Percentiles rank a stretch among this genome's conserved stretches.
phyloP scores from a whole-genome alignment of 2,329 filamentous ascomycete genomes.

The Pyrenochaeta sp. region DNA sequence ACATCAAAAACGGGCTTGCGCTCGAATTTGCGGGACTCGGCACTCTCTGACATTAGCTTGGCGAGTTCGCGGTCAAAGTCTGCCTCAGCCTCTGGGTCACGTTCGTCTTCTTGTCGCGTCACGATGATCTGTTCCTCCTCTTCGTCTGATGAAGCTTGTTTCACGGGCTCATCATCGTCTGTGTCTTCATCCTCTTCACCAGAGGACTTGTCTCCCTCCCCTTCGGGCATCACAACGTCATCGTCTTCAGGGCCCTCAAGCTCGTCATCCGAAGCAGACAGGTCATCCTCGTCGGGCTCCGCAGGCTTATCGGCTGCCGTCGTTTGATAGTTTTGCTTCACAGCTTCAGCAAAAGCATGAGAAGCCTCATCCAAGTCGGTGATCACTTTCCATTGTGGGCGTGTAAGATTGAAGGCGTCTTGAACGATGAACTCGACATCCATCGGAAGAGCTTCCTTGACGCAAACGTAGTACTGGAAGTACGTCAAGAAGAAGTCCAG shows the following conservation, averaged over 20 bases:
- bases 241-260: slow-evolving; percentile 59
- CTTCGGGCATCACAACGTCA: slow-evolving; percentile 55
- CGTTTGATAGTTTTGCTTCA: slow-evolving; percentile 87
- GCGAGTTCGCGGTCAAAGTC: slow-evolving; percentile 98
- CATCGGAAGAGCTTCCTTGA: slow-evolving; percentile 90
- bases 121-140: slow-evolving; percentile 90
- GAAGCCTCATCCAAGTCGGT: slow-evolving; percentile 83
- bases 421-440: slow-evolving; percentile 97
- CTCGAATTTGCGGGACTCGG: slow-evolving; percentile 95
- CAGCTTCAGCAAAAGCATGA: slow-evolving; percentile 83
- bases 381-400: slow-evolving; percentile 92
- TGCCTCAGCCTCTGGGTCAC: slow-evolving; percentile 92
- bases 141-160: slow-evolving; percentile 71
- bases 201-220: slow-evolving; percentile 62
- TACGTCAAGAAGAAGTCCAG: slow-evolving; percentile 97
- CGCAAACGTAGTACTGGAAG: slow-evolving; percentile 95
- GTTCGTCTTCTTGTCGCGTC: slow-evolving; percentile 85
- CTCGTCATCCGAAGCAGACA: slow-evolving; percentile 79
- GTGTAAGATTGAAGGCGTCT: slow-evolving; percentile 83
- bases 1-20: slow-evolving; percentile 95
- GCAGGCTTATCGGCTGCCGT: slow-evolving; percentile 72
- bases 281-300: slow-evolving; percentile 77
- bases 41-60: slow-evolving; percentile 97
- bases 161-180: slow-evolving; percentile 55
- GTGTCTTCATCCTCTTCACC: slow-evolving; percentile 65